Percentiles rank a stretch among this genome's conserved stretches.
Conservation (phyloP, 208 protist species). For the Acanthamoeba rhysodes region DNA sequence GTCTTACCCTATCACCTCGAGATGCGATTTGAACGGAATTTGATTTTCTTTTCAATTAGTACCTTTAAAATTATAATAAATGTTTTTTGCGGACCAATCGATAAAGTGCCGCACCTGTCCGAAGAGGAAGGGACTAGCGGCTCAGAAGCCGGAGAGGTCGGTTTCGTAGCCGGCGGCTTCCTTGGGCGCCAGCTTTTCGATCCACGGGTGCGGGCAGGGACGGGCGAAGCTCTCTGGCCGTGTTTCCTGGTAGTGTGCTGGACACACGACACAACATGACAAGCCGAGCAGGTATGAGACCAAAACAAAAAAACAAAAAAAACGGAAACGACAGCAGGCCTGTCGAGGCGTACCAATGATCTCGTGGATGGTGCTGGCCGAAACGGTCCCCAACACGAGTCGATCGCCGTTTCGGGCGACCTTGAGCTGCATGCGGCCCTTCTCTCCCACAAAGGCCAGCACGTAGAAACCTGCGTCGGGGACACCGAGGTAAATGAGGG, state of each 20-base stretch:
- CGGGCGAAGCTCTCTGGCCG: constrained; percentile 33
- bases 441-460: constrained; percentile 27
- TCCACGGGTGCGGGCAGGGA: constrained; percentile 37
- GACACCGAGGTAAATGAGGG: background rate
- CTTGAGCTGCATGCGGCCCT: constrained; percentile 58
- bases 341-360: background rate
- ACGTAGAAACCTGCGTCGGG: constrained; percentile 4
- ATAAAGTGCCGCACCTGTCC: too few species aligned
- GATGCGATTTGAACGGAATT: too few species aligned
- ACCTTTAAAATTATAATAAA: too few species aligned
- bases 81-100: too few species aligned
- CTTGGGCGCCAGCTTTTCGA: background rate
- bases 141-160: constrained; percentile 21
- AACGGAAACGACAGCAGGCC: too few species aligned
- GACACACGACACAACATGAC: background rate
- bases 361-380: background rate
- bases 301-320: too few species aligned
- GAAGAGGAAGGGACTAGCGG: background rate
- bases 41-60: too few species aligned
- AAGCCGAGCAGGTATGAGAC: background rate
- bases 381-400: background rate
- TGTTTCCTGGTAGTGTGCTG: background rate
- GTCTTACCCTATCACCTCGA: too few species aligned
- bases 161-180: background rate
- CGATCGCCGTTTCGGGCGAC: background rate